These are phyloP conservation scores for Schizothecium vesticola DNA, from an alignment of 495 filamentous ascomycete species.

Conservation along the genomic window DNA sequence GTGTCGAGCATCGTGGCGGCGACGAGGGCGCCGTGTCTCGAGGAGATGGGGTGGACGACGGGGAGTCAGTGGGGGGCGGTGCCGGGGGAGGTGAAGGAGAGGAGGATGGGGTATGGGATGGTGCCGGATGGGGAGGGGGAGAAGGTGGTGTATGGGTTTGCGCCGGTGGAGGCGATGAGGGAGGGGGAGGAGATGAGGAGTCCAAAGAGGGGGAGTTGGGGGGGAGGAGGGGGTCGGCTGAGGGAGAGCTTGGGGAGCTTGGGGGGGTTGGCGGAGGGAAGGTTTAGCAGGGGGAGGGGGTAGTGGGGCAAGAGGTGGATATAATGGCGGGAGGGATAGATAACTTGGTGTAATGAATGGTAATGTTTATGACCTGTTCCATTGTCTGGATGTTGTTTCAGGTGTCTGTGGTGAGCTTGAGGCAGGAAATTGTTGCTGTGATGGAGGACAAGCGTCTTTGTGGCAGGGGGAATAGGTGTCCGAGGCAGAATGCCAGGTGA, in stretches of 20 bases:
- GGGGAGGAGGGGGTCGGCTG: neutral
- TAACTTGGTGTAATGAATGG: neutral
- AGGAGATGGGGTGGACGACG: conserved; percentile 24
- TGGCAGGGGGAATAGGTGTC: neutral
- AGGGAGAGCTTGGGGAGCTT: neutral
- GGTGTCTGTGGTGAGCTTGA: neutral
- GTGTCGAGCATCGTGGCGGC: conserved; percentile 25
- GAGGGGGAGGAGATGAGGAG: conserved; percentile 10
- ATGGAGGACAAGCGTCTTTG: no score
- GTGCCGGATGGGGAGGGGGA: conserved; percentile 11
- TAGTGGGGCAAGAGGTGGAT: neutral
- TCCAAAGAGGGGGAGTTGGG: neutral
- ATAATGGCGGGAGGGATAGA: neutral
- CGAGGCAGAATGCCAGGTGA: no score
- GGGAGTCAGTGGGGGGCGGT: conserved; percentile 25
- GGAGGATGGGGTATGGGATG: conserved; percentile 20
- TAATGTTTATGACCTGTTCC: neutral
- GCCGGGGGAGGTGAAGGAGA: conserved; percentile 17
- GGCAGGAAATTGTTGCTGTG: neutral
- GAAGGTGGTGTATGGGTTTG: neutral
- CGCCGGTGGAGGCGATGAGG: neutral
- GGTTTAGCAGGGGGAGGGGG: neutral
- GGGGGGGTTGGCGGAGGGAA: neutral
- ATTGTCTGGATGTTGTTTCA: neutral
- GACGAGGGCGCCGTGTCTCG: conserved; percentile 25